phyloP scores from a whole-genome alignment of 768 basidiomycete genomes.

The Thelephora ganbajun region DNA sequence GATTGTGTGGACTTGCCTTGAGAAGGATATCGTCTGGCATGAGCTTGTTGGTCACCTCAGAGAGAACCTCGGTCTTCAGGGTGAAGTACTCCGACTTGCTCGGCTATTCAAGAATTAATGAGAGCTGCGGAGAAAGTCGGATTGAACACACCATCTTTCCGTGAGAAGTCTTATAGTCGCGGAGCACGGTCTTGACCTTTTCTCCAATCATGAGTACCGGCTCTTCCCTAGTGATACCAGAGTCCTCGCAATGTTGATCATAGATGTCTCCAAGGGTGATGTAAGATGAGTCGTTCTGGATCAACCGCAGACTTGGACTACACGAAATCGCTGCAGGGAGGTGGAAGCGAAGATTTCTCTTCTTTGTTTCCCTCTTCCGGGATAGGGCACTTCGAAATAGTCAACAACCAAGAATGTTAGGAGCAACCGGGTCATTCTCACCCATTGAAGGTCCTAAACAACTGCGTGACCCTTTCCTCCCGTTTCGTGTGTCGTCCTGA shows the following conservation, averaged over 20 bases:
- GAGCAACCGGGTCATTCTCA: constrained; percentile 19
- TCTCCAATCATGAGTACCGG: constrained; percentile 78
- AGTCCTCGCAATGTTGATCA: constrained; percentile 72
- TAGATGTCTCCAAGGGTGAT: constrained; percentile 87
- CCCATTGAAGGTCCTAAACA: constrained; percentile 93
- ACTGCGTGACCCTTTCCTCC: constrained; percentile 84
- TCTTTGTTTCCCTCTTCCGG: constrained; percentile 85
- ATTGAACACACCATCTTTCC: constrained; percentile 20
- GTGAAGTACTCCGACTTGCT: constrained; percentile 52
- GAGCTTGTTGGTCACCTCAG: constrained; percentile 79
- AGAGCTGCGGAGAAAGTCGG: constrained; percentile 1
- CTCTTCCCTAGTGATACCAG: constrained; percentile 72
- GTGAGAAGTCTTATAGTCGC: constrained; percentile 38
- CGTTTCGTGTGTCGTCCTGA: constrained; percentile 74
- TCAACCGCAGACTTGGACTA: constrained; percentile 68
- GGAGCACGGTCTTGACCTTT: constrained; percentile 59
- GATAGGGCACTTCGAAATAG: constrained; percentile 46
- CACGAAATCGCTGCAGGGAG: constrained; percentile 78
- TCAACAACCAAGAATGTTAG: neutral
- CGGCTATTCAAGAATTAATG: constrained; percentile 23
- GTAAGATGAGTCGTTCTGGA: constrained; percentile 88
- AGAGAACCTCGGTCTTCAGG: constrained; percentile 72
- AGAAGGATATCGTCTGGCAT: constrained; percentile 80
- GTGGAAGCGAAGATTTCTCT: constrained; percentile 85
- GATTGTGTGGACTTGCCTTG: constrained; percentile 36